phyloP scores from a whole-genome alignment of 805 yeast genomes.

The Candida bentonensis region DNA sequence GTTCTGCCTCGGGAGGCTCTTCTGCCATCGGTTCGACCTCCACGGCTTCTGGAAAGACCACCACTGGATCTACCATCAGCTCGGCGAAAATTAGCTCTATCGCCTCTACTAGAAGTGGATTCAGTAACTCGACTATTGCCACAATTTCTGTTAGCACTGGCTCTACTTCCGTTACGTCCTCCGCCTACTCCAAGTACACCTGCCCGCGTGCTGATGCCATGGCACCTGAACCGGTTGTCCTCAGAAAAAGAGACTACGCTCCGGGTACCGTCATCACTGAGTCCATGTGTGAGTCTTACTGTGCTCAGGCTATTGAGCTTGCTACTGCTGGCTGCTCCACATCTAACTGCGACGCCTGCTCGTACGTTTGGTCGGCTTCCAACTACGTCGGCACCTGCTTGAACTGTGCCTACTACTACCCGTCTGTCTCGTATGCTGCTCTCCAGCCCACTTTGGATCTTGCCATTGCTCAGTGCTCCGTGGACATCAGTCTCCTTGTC shows the following conservation, averaged over 20 bases:
- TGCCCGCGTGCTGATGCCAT: constrained; percentile 5
- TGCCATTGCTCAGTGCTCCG: neutral
- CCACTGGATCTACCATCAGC: neutral
- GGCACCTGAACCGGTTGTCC: neutral
- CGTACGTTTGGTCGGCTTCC: neutral
- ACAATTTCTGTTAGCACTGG: constrained; percentile 15
- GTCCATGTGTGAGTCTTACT: neutral
- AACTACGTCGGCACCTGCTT: neutral
- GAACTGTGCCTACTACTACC: constrained; percentile 1
- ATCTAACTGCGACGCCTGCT: neutral
- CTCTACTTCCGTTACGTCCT: constrained; percentile 15
- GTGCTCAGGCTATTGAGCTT: neutral
- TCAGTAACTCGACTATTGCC: neutral
- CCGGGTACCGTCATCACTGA: neutral
- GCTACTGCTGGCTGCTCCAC: neutral
- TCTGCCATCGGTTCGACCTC: neutral
- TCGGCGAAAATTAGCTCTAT: neutral
- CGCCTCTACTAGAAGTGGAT: neutral
- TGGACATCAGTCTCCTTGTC: neutral
- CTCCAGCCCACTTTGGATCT: neutral
- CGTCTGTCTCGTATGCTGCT: neutral
- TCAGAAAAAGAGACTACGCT: neutral
- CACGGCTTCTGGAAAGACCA: neutral
- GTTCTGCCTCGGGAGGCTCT: neutral
- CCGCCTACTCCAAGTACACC: constrained; percentile 10